Evolutionary conservation across 2,329 filamentous ascomycete species (phyloP), one percentile per base, ranked within the genome.

Genomic region (Ceratocystis diversiconidia): DNA sequence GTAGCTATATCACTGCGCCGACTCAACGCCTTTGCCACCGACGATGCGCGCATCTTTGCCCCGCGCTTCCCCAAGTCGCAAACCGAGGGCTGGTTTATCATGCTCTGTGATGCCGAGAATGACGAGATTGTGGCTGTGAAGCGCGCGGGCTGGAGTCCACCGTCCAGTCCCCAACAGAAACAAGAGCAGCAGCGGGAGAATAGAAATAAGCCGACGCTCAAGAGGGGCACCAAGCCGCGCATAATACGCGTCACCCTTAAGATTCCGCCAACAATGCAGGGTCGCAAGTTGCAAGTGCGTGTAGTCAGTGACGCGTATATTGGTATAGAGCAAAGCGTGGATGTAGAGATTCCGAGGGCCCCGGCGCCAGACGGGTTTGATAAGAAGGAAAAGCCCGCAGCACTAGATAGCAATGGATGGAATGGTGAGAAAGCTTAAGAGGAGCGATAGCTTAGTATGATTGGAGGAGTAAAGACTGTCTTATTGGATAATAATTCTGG

Each of bases 51-150:
- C 68, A 88, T 96, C 72, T 96, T 87, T 71, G 90, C 94, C 0
- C 92, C 95, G 2, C 82, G 83, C 25, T 97, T 95, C 76, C 92
- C 92, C 0, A 99, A 99, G 75, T 85, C 91, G 17, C 94, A 99
- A 75, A 94, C 85, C 0, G 94, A 99, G 72, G 92, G 92, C 0
- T 97, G 87, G 82, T 97, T 99, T 74, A 83, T 94, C 15, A 73
- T 97, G 25, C 81, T 95, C 0, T 86, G 85, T 5, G 85, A 88
- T 70, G 71, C 82, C 1, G 78, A 77, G 0, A 81, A 76, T 5
- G 90, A 92, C 67, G 90, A 96, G 70, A 80, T 97, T 48, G 75
- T 96, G 3, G 92, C 88, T 2, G 79, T 99, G 69, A 97, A 96
- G 80, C 80, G 94, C 36, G 83, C 94, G 0, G 86, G 85, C 1